These are phyloP conservation scores for Venturiaceae sp. DNA, from an alignment of 2,329 filamentous ascomycete genomes.

Conservation along the genomic window DNA sequence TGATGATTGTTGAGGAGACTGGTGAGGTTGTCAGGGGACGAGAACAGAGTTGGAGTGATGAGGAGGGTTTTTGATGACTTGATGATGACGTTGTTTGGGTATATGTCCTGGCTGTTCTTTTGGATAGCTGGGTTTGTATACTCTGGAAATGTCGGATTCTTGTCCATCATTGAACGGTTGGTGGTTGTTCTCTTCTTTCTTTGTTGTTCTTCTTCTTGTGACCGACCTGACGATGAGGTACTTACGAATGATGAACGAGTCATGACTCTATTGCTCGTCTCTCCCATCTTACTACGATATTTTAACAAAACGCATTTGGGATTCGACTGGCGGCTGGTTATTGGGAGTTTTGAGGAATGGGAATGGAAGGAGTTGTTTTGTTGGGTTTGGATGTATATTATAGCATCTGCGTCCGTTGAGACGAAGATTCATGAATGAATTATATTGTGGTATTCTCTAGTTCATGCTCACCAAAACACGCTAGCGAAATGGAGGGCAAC, in stretches of 20 bases:
- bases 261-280: too few relatives aligned
- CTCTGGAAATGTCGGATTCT: neutral
- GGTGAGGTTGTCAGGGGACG: slow-evolving; percentile 37
- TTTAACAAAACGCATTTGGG: neutral
- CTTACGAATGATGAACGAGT: neutral
- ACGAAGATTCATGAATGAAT: neutral
- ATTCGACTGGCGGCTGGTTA: neutral
- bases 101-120: neutral
- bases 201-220: neutral
- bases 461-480: too few relatives aligned
- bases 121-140: neutral
- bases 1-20: slow-evolving; percentile 28
- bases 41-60: slow-evolving; percentile 45
- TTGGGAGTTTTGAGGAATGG: too few relatives aligned
- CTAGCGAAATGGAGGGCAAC: too few relatives aligned
- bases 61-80: slow-evolving; percentile 14
- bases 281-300: too few relatives aligned
- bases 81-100: neutral
- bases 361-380: neutral
- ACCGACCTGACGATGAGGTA: neutral
- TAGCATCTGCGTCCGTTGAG: neutral
- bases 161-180: neutral
- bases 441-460: neutral
- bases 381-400: neutral
- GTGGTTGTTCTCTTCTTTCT: neutral